Evolutionary conservation across 352 stramenopile genomes (phyloP), one percentile per base, ranked within the genome.

Genomic region (Albugo candida): DNA sequence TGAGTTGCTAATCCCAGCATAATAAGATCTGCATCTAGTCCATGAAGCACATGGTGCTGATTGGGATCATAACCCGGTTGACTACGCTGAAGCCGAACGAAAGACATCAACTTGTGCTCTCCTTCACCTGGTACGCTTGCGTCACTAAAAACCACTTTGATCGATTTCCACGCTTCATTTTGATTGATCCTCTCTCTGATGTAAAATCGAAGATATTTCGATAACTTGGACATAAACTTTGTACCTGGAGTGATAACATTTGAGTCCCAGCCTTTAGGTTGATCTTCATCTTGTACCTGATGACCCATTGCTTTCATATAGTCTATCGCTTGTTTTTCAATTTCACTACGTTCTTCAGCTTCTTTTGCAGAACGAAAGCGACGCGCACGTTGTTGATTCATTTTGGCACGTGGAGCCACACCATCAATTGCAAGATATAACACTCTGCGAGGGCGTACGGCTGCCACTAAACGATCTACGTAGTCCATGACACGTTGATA

Each of bases 181-280:
- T 83, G 85, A 56, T 96, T 95, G n/a, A 96, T 80, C 21, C 83
- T 67, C 54, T 96, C 88, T n/a, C 87, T 77, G 47, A 97, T 78
- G 60, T 96, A 97, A 41, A 88, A 92, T 36, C 82, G 70, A 60
- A 95, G 52, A 58, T 91, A 72, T 52, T 95, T 93, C 42, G 83
- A 73, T 19, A 97, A 54, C 54, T 93, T 86, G 45, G 92, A 67
- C 93, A 99, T 98, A 62, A 98, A 99, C 53, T 92, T 86, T 17
- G 95, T 99, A 11, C 95, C 95, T 0, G 96, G 96, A 8, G 96
- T 99, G 65, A 99, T 99, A 34, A 98, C 92, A 71, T 99, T 99
- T 47, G 88, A 97, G 74, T 99, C 96, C 89, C 93, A 99, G 2
- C 75, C 55, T 42, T 82, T 74, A 41, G 81, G 61, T 49, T 94